Evolutionary conservation across 2,329 filamentous ascomycete species (phyloP), one percentile per base, ranked within the genome.

Genomic region (Fusarium abutilonis): DNA sequence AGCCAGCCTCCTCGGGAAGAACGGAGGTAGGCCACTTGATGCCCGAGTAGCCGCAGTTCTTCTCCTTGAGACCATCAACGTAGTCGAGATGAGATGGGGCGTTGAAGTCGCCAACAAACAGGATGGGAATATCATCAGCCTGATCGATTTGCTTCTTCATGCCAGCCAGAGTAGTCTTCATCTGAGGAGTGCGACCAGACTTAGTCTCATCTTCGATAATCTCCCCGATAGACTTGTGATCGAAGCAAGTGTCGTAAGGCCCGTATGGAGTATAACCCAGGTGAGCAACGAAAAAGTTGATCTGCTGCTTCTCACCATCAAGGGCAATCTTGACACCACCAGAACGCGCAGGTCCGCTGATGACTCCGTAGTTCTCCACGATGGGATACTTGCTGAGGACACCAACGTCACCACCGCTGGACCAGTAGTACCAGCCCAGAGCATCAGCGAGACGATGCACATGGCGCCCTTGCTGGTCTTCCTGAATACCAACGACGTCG

Each of bases 71-170:
- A 6, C 63, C 70, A 6, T 77, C 72, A 4, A 72, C 75, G 68
- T 73, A 80, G 69, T 80, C 78, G 2, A 79, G 70, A 41, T 80
- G 78, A 15, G 78, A 80, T 0, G 78, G 78, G 1, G 78, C 76
- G 60, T 79, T 80, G 56, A 79, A 77, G 63, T 80, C 78, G 17
- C 78, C 78, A 1, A 74, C 67, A 2, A 80, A 50, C 28, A 80
- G 54, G 1, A 79, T 73, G 4, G 78, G 77, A 1, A 73, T 57
- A 0, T 69, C 63, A 21, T 75, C 70, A 0, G 75, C 65, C 21
- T 74, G 57, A 7, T 56, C 60, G 1, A 79, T 59, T 4, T 75
- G 68, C 6, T 48, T 52, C 32, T 69, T 47, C 72, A 79, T 79
- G 4, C 64, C 69, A 1, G 55, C 52, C 5, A 79, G 55, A 1